Evolutionary conservation across 2,329 filamentous ascomycete species (phyloP).

Genomic region (Fusarium ambrosium): DNA sequence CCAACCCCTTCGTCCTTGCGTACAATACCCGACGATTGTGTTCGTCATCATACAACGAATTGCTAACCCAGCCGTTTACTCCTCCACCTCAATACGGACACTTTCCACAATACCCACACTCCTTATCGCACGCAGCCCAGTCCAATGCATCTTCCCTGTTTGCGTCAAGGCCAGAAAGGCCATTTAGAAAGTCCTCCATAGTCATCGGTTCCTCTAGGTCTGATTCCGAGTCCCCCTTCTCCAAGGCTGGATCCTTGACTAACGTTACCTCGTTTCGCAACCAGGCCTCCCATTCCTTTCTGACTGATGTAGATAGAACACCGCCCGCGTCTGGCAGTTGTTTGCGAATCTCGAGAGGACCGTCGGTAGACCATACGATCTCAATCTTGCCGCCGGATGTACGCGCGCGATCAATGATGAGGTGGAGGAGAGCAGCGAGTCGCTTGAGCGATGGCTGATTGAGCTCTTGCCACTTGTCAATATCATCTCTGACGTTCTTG

Average conservation of each 20-base stretch:
- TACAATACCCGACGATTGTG: neutral
- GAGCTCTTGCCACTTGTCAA: constrained; percentile 54
- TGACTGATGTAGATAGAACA: constrained; percentile 41
- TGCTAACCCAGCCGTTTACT: neutral
- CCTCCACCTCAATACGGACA: constrained; percentile 30
- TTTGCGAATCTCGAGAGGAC: constrained; percentile 43
- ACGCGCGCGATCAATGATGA: constrained; percentile 29
- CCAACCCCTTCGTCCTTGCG: neutral
- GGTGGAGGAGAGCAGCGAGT: constrained; percentile 44
- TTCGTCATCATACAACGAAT: neutral
- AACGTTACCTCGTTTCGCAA: constrained; percentile 7
- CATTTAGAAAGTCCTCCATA: constrained; percentile 15
- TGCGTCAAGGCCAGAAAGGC: constrained; percentile 25
- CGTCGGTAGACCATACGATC: constrained; percentile 31
- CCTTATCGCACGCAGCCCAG: constrained; percentile 46
- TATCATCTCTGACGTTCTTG: constrained; percentile 46
- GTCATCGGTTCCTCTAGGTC: neutral
- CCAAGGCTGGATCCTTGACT: neutral
- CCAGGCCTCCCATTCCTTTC: constrained; percentile 45
- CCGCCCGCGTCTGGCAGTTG: constrained; percentile 41
- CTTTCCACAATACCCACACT: constrained; percentile 49
- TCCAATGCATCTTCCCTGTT: constrained; percentile 25
- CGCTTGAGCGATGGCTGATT: constrained; percentile 49
- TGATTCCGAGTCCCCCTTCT: constrained; percentile 8
- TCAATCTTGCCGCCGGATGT: constrained; percentile 41